These are phyloP conservation scores for Nicotiana tabacum DNA, from an alignment of 257 asterid genomes.

Conservation along the genomic window DNA sequence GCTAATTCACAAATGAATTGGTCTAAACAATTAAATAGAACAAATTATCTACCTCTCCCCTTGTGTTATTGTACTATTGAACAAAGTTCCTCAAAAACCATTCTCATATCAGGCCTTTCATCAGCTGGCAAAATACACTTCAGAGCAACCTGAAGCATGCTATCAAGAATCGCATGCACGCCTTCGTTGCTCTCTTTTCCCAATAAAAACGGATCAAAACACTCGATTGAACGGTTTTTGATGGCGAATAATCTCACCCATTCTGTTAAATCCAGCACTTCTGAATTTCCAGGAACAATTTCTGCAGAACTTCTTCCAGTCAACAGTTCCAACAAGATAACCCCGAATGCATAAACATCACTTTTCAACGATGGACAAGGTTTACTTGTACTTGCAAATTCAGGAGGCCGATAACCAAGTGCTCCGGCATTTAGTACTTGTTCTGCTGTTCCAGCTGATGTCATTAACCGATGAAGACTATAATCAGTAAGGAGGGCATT, in stretches of 20 bases:
- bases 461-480: conserved; percentile 73
- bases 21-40: conserved; percentile 12
- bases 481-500: conserved; percentile 67
- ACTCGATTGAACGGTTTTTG: conserved; percentile 47
- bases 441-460: conserved; percentile 74
- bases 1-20: neutral
- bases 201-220: conserved; percentile 42
- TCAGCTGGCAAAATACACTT: conserved; percentile 72
- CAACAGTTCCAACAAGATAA: conserved; percentile 62
- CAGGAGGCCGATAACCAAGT: conserved; percentile 87
- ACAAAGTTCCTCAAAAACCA: conserved; percentile 64
- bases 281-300: conserved; percentile 42
- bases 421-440: conserved; percentile 74
- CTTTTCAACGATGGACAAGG: conserved; percentile 84
- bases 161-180: conserved; percentile 28
- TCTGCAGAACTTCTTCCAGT: conserved; percentile 66
- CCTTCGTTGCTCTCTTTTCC: conserved; percentile 20
- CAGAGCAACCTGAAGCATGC: conserved; percentile 56
- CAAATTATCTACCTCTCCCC: conserved; percentile 11
- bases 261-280: conserved; percentile 58
- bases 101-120: conserved; percentile 72
- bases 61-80: conserved; percentile 19
- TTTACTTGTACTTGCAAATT: conserved; percentile 64
- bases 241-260: conserved; percentile 69
- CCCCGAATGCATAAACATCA: conserved; percentile 79